Evolutionary conservation across 352 stramenopile genomes (phyloP).

Genomic region (Pythium dissimile): DNA sequence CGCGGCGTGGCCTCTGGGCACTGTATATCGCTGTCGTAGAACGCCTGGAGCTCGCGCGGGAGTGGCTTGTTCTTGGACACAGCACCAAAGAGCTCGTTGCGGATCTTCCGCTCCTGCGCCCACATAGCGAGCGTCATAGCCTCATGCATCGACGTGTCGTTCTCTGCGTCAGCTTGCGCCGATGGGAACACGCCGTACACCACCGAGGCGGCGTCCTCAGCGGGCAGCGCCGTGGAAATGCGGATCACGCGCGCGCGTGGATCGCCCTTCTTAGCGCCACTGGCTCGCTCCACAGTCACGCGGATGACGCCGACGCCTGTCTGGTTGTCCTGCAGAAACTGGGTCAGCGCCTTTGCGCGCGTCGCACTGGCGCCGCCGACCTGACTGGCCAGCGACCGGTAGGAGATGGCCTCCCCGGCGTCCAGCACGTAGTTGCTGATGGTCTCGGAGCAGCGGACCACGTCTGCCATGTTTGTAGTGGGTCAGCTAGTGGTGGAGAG

Average conservation of each 20-base stretch:
- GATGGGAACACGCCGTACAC: slow-evolving; percentile 59
- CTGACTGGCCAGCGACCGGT: slow-evolving; percentile 36
- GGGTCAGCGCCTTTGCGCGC: slow-evolving; percentile 28
- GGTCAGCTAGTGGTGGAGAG: background rate
- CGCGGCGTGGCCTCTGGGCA: slow-evolving; percentile 52
- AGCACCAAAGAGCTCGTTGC: slow-evolving; percentile 51
- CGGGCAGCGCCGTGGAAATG: slow-evolving; percentile 12
- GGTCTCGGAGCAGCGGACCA: slow-evolving; percentile 49
- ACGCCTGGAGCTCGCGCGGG: slow-evolving; percentile 34
- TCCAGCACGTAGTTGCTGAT: slow-evolving; percentile 56
- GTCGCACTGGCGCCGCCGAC: slow-evolving; percentile 6
- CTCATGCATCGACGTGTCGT: slow-evolving; percentile 9
- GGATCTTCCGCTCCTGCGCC: slow-evolving; percentile 54
- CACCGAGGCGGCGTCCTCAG: slow-evolving; percentile 15
- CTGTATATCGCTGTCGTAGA: slow-evolving; percentile 51
- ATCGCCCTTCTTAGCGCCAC: slow-evolving; percentile 18
- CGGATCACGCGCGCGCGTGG: slow-evolving; percentile 48
- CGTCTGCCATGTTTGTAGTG: background rate
- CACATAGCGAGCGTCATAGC: slow-evolving; percentile 41
- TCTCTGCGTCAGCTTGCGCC: background rate
- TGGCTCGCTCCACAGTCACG: slow-evolving; percentile 35
- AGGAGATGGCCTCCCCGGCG: slow-evolving; percentile 46
- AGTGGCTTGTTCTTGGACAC: slow-evolving; percentile 39
- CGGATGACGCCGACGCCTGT: slow-evolving; percentile 37
- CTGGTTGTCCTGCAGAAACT: slow-evolving; percentile 34